A percentile compares a stretch with the other conserved stretches of the same genome.
Evolutionary conservation across 2,329 filamentous ascomycete genomes (phyloP).

Genomic region (Aspergillus candidus): DNA sequence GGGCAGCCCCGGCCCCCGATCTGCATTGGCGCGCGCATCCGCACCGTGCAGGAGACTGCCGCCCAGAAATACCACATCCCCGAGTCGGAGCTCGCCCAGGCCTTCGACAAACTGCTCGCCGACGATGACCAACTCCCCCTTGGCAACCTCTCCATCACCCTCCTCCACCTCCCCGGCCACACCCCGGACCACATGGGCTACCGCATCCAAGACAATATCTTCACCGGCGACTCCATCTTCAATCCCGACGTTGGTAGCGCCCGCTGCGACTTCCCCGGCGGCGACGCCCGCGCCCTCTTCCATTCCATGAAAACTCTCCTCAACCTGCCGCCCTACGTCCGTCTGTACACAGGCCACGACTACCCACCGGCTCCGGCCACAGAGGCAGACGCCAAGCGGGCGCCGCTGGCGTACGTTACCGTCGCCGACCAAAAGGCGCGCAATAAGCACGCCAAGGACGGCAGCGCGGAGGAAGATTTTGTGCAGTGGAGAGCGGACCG

Average conservation of each 20-base stretch:
- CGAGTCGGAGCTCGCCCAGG: slow-evolving; percentile 37
- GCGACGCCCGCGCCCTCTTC: slow-evolving; percentile 40
- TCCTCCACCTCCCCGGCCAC: slow-evolving; percentile 54
- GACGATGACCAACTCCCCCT: slow-evolving; percentile 51
- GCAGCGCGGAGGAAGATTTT: slow-evolving; percentile 27
- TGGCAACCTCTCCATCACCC: slow-evolving; percentile 42
- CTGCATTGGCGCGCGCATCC: slow-evolving; percentile 53
- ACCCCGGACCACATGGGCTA: slow-evolving; percentile 59
- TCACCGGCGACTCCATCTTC: slow-evolving; percentile 50
- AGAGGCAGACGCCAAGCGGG: not conserved
- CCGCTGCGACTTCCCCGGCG: slow-evolving; percentile 50
- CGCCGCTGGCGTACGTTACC: slow-evolving; percentile 25
- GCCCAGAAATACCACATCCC: slow-evolving; percentile 45
- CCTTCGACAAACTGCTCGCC: slow-evolving; percentile 50
- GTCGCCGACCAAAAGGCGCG: slow-evolving; percentile 11
- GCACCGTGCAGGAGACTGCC: slow-evolving; percentile 47
- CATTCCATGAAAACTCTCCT: slow-evolving; percentile 41
- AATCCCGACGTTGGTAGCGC: slow-evolving; percentile 47
- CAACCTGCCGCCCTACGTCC: slow-evolving; percentile 35
- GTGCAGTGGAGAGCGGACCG: slow-evolving; percentile 24
- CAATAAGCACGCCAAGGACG: slow-evolving; percentile 23
- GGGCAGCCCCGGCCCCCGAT: slow-evolving; percentile 39
- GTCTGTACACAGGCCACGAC: slow-evolving; percentile 51
- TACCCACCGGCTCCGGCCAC: slow-evolving; percentile 33
- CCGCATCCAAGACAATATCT: slow-evolving; percentile 44